phyloP scores from a whole-genome alignment of 164 flowering plant genomes.

The Paratinospora sagittata region DNA sequence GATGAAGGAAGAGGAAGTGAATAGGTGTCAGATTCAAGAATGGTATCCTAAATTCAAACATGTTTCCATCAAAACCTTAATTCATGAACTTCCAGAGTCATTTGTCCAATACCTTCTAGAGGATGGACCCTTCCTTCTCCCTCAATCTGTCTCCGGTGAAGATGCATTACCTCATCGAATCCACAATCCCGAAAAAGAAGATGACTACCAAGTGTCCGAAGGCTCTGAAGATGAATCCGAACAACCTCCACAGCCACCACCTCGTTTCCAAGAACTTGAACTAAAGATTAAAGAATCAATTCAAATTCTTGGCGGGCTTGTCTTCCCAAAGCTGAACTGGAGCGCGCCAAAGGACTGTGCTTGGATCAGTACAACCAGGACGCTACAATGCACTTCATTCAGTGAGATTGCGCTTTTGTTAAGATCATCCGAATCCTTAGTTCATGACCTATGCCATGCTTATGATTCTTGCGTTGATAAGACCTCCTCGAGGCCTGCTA shows the following conservation, averaged over 20 bases:
- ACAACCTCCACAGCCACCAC: constrained; percentile 42
- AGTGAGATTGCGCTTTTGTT: constrained; percentile 76
- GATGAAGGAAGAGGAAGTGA: constrained; percentile 68
- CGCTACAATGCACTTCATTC: constrained; percentile 60
- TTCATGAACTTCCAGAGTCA: constrained; percentile 78
- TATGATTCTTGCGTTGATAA: constrained; percentile 70
- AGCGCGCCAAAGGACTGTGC: constrained; percentile 92
- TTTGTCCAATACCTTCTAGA: constrained; percentile 72
- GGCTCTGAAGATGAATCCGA: constrained; percentile 66
- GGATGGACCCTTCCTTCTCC: constrained; percentile 82
- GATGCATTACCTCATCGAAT: constrained; percentile 81
- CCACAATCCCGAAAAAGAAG: constrained; percentile 59
- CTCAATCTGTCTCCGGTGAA: constrained; percentile 51
- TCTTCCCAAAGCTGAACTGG: constrained; percentile 93
- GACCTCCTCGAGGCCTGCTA: constrained; percentile 46
- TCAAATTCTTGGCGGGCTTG: constrained; percentile 63
- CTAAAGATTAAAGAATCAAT: constrained; percentile 55
- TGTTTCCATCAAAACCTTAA: constrained; percentile 54
- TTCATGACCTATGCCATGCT: constrained; percentile 79
- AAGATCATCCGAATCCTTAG: constrained; percentile 63
- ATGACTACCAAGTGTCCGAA: constrained; percentile 55
- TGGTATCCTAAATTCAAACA: constrained; percentile 88
- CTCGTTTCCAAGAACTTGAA: constrained; percentile 77
- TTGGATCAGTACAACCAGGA: constrained; percentile 77
- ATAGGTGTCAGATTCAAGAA: constrained; percentile 83